Conservation (phyloP, 768 basidiomycete genomes). For the Cubamyces sp. region DNA sequence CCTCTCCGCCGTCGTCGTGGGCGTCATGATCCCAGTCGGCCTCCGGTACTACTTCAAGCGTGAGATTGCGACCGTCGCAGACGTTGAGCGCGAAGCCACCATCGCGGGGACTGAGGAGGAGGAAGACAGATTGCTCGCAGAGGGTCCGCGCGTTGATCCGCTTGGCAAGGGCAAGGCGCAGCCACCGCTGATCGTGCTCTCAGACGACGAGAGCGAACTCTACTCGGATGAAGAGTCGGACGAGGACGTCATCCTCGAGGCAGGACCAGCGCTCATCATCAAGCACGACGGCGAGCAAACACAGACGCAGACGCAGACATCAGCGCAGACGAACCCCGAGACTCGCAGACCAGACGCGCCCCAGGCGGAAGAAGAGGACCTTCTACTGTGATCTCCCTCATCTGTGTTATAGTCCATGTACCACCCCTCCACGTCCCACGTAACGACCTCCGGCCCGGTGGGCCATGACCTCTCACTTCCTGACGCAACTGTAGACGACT, state of each 20-base stretch:
- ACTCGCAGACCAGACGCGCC: slow-evolving; percentile 15
- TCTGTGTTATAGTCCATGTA: not conserved
- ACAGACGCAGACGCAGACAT: not conserved
- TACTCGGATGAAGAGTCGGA: slow-evolving; percentile 55
- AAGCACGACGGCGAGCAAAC: slow-evolving; percentile 36
- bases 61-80: slow-evolving; percentile 50
- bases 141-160: slow-evolving; percentile 53
- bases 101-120: slow-evolving; percentile 33
- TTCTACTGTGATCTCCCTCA: slow-evolving; percentile 1
- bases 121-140: slow-evolving; percentile 54
- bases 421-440: not conserved
- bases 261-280: slow-evolving; percentile 64
- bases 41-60: slow-evolving; percentile 81
- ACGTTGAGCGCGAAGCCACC: slow-evolving; percentile 41
- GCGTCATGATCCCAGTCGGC: slow-evolving; percentile 93
- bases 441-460: slow-evolving; percentile 19
- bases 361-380: slow-evolving; percentile 12
- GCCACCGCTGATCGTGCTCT: slow-evolving; percentile 36
- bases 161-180: slow-evolving; percentile 43
- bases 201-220: slow-evolving; percentile 42
- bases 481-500: slow-evolving; percentile 18
- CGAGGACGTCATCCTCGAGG: slow-evolving; percentile 74
- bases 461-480: slow-evolving; percentile 10
- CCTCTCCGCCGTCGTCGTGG: slow-evolving; percentile 82
- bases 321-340: not conserved